Base-by-base conservation (phyloP, 768 basidiomycete genomes). In the Imleria badia region DNA sequence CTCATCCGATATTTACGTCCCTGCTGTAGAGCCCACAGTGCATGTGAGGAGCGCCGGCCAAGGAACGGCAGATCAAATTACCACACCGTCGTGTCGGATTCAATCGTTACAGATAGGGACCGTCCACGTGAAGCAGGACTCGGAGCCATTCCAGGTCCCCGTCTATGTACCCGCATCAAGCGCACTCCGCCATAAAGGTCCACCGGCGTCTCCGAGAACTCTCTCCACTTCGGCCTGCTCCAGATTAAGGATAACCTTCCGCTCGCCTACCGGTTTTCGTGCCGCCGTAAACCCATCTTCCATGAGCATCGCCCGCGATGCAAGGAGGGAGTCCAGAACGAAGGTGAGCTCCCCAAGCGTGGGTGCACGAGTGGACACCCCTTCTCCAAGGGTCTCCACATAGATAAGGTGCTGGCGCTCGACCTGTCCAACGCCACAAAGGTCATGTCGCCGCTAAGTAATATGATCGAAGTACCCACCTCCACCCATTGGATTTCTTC, bases 401-500 rank as follows among this genome's bases (percentile, higher is more conserved):
- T 93, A 89, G 8, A 81, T 79, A 29, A 84, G 67, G 64, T 94
- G 91, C 66, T 96, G 93, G 50, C 85, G 76, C 54, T 84, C 80
- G 39, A 95, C 77, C 90, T 89, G 59, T 51, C 30, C 12, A 51
- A 34, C 11, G 22, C 14, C 46, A 49, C 52, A 49, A 45, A 47
- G 13, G 43, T 47, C 30, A 54, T 5, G 14, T 53, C 26, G 17
- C 50, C 15, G n/a, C 8, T 6, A 39, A 42, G 17, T 20, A 14
- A 52, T 15, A 23, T 14, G 31, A 40, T 22, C 15, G 19, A 41
- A 41, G 55, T 19, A 73, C 81, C 56, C 49, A 94, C 89, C 59
- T 91, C 87, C 26, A 80, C 79, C 90, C 90, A 94, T 61, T 83
- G 83, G 45, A 98, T 86, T 73, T 94, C 92, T 48, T 92, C 87